A percentile compares a stretch with the other conserved stretches of the same genome.
These are phyloP conservation scores for Carex kokanica DNA, from an alignment of 176 grass and related monocot species.

Conservation along the genomic window DNA sequence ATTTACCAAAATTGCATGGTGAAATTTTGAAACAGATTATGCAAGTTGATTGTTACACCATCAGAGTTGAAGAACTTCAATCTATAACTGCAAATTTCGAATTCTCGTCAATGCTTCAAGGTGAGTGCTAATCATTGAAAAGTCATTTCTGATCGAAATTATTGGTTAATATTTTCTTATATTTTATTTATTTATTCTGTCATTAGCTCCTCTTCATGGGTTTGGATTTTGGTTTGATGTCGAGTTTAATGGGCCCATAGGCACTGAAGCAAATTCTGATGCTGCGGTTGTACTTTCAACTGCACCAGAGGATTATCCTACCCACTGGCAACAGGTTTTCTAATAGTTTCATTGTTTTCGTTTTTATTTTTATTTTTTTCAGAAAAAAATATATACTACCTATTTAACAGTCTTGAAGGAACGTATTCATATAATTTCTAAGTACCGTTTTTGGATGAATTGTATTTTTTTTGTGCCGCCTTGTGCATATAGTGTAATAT, in stretches of 20 bases:
- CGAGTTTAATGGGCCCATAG: conserved; percentile 68
- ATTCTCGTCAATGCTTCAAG: conserved; percentile 91
- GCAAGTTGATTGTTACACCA: conserved; percentile 92
- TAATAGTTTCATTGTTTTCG: conserved; percentile 9
- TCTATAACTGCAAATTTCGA: conserved; percentile 57
- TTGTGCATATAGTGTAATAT: conserved; percentile 4
- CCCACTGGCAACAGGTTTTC: conserved; percentile 95
- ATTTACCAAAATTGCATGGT: neutral
- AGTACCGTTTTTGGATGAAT: neutral
- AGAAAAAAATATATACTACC: neutral
- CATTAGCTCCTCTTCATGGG: conserved; percentile 84
- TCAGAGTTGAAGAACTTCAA: conserved; percentile 79
- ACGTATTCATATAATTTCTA: neutral
- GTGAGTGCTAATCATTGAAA: conserved; percentile 38
- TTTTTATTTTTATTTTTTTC: neutral
- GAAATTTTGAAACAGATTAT: conserved; percentile 45
- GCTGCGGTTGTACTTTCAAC: conserved; percentile 75
- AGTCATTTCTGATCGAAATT: neutral
- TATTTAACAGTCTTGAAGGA: neutral
- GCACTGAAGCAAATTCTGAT: conserved; percentile 60
- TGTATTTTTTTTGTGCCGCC: neutral
- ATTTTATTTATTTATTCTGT: conserved; percentile 16
- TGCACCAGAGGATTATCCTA: conserved; percentile 86
- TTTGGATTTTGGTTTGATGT: conserved; percentile 99
- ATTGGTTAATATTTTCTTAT: neutral